A percentile compares a stretch with the other conserved stretches of the same genome.
Evolutionary conservation across 352 stramenopile genomes (phyloP).

Genomic region (Phytophthora ramorum): DNA sequence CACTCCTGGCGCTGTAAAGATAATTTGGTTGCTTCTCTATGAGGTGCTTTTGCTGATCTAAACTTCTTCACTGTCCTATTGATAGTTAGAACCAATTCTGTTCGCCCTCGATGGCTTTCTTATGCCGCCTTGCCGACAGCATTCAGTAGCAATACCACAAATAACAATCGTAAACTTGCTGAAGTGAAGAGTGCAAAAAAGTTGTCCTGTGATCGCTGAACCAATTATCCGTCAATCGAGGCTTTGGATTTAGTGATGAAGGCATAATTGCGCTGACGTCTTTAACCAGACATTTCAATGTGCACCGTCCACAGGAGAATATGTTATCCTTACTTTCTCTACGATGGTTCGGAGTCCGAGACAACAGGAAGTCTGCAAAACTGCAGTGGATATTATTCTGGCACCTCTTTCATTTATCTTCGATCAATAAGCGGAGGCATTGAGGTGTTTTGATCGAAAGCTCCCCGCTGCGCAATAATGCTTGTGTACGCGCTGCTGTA

Average conservation of each 20-base stretch:
- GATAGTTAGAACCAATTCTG: not conserved
- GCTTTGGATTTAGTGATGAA: too few relatives aligned
- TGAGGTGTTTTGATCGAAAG: not conserved
- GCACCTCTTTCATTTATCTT: not conserved
- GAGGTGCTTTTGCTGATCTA: not conserved
- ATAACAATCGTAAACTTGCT: too few relatives aligned
- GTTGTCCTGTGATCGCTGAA: not conserved
- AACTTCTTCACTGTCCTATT: not conserved
- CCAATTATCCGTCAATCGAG: too few relatives aligned
- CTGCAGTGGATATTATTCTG: not conserved
- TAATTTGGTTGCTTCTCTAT: not conserved
- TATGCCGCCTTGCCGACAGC: not conserved
- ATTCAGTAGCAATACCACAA: too few relatives aligned
- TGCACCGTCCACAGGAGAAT: too few relatives aligned
- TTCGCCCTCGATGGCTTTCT: not conserved
- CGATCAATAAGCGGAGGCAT: conserved; percentile 6
- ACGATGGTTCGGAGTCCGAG: not conserved
- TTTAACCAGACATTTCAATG: too few relatives aligned
- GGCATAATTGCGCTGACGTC: not conserved
- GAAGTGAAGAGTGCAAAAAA: not conserved
- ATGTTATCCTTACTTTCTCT: too few relatives aligned
- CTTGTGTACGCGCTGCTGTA: not conserved
- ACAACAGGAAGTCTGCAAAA: not conserved
- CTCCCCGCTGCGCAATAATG: not conserved
- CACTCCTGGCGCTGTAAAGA: not conserved